Evolutionary conservation across 1,284 basidiomycete genomes (phyloP), one percentile per base, ranked within the genome.

Genomic region (Lentinula novae-zelandiae): DNA sequence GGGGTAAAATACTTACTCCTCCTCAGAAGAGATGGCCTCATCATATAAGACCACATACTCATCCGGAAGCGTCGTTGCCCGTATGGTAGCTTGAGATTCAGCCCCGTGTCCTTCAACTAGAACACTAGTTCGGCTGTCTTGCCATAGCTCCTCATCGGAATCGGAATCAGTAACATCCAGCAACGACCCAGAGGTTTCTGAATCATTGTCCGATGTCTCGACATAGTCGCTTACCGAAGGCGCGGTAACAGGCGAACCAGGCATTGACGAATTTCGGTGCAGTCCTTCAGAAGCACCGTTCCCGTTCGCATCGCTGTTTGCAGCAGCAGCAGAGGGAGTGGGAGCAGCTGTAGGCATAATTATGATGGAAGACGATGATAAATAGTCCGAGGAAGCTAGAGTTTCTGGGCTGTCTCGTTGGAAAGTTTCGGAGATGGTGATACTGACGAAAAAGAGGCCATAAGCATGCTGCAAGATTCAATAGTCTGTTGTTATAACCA

Each of bases 11-110:
- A 10, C n/a, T 66, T 63, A 72, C 51, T 75, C 75, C 55, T 81
- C 83, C 40, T 84, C 83, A 0, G 79, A 81, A 31, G 81, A 83
- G 53, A 76, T 77, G 17, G 40, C 31, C 62, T 84, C 84, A 67
- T 89, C 89, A 65, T 87, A 90, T 58, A 90, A 69, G 63, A 90
- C 78, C 15, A 90, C 86, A 66, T 88, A 90, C 66, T 90, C 87
- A 59, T 79, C 69, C 31, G 79, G 77, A 34, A 69, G 71, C 51
- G 48, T 62, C 53, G 62, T 58, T 22, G 36, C 54, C 39, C 48
- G 20, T 17, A 60, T 2, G 13, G 58, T 60, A 15, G 51, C 40
- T 38, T 36, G 40, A 60, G 48, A 39, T 31, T 48, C 46, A 20
- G 33, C 50, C 17, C 72, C 71, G 3, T 46, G n/a, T 9, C 44